Percentiles rank a stretch among this genome's conserved stretches.
phyloP scores from a whole-genome alignment of 2,329 filamentous ascomycete species.

The Verruconis gallopava region DNA sequence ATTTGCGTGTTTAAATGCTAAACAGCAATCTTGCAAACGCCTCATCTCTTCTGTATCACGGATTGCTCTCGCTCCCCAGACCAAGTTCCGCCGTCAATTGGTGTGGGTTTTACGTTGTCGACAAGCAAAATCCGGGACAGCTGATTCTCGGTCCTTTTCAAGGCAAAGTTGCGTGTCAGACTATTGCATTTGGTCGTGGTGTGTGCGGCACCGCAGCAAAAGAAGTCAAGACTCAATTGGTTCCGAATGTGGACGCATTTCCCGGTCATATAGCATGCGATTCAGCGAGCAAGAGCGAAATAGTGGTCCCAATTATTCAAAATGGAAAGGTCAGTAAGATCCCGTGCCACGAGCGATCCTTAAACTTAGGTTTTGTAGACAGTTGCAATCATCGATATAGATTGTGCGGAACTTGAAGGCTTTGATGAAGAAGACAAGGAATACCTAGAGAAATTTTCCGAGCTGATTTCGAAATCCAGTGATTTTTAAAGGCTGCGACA shows the following conservation, averaged over 20 bases:
- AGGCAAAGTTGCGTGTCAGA: conserved; percentile 66
- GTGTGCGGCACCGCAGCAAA: conserved; percentile 63
- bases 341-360: conserved; percentile 1
- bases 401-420: conserved; percentile 54
- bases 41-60: conserved; percentile 67
- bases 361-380: conserved; percentile 26
- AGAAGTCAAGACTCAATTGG: conserved; percentile 48
- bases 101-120: conserved; percentile 66
- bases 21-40: conserved; percentile 67
- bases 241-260: conserved; percentile 57
- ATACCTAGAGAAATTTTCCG: conserved; percentile 54
- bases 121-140: conserved; percentile 34
- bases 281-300: conserved; percentile 60
- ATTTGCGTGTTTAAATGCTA: too few species aligned
- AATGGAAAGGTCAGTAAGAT: conserved; percentile 29
- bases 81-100: conserved; percentile 62
- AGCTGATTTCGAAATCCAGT: conserved; percentile 45
- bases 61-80: conserved; percentile 55
- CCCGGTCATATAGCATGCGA: conserved; percentile 77
- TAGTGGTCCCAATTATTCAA: conserved; percentile 61
- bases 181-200: conserved; percentile 57
- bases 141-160: conserved; percentile 72
- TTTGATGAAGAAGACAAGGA: conserved; percentile 56
- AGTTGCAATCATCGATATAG: conserved; percentile 67
- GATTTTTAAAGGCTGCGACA: too few species aligned